These are phyloP conservation scores for Pilaira anomala DNA, from an alignment of 192 early-diverging fungal species.

Conservation along the genomic window DNA sequence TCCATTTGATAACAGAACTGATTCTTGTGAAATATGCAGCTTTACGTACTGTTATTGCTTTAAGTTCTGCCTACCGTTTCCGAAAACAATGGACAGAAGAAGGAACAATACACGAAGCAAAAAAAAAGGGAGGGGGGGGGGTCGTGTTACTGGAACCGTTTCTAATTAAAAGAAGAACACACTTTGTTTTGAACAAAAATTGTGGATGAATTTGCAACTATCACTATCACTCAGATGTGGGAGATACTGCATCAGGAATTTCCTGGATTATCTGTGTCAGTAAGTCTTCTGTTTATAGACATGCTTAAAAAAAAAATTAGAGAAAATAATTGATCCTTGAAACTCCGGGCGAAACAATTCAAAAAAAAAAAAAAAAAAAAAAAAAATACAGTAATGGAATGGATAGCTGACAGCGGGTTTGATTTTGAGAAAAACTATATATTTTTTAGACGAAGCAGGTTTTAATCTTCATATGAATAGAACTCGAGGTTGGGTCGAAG, in stretches of 20 bases:
- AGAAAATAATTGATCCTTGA: too few relatives aligned
- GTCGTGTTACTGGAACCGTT: not conserved
- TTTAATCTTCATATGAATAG: too few relatives aligned
- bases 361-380: too few relatives aligned
- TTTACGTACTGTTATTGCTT: not conserved
- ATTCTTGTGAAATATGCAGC: not conserved
- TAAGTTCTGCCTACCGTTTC: not conserved
- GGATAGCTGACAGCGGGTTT: too few relatives aligned
- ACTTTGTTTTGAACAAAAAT: not conserved
- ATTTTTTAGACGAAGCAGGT: too few relatives aligned
- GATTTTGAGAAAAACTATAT: too few relatives aligned
- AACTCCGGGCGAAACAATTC: too few relatives aligned
- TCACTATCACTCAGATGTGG: not conserved
- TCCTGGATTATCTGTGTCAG: not conserved
- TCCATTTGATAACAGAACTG: not conserved
- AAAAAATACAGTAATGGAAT: too few relatives aligned
- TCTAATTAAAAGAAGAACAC: not conserved
- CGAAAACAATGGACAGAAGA: not conserved
- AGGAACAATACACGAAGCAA: not conserved
- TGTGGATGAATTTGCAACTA: not conserved
- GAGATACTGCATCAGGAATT: not conserved
- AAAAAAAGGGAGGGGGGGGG: not conserved
- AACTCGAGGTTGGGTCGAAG: too few relatives aligned
- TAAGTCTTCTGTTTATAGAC: not conserved
- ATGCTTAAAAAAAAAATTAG: not conserved